phyloP scores from a whole-genome alignment of 164 flowering plant genomes.

The Dillenia suffruticosa region DNA sequence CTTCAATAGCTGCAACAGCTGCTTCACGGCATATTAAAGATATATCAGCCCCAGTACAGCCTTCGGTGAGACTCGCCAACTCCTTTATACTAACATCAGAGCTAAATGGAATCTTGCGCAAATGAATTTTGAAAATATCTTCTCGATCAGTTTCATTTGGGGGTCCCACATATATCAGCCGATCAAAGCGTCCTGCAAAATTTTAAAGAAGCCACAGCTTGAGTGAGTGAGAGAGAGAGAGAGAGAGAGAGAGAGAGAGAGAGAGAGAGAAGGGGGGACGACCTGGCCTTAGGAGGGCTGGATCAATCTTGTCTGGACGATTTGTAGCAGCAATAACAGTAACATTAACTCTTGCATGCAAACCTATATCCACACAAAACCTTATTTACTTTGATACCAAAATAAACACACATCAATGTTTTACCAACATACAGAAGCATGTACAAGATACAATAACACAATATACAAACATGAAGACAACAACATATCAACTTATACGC shows the following conservation, averaged over 20 bases:
- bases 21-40: conserved; percentile 74
- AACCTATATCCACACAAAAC: conserved; percentile 35
- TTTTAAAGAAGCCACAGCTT: not conserved
- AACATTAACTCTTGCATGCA: conserved; percentile 83
- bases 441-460: not conserved
- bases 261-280: conserved; percentile 6
- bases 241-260: not conserved
- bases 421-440: too few species aligned
- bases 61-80: conserved; percentile 64
- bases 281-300: conserved; percentile 96
- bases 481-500: too few species aligned
- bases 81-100: conserved; percentile 58
- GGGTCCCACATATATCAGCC: conserved; percentile 88
- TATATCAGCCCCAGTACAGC: conserved; percentile 94
- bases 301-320: conserved; percentile 95
- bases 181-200: conserved; percentile 86
- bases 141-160: conserved; percentile 67
- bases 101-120: conserved; percentile 58
- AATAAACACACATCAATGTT: too few species aligned
- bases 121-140: conserved; percentile 76
- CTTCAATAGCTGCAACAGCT: conserved; percentile 71
- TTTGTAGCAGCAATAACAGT: conserved; percentile 98
- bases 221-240: not conserved
- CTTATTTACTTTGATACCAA: too few species aligned
- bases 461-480: too few species aligned